A percentile compares a stretch with the other conserved stretches of the same genome.
phyloP scores from a whole-genome alignment of 2,329 filamentous ascomycete species.

The Monosporascus sp. region DNA sequence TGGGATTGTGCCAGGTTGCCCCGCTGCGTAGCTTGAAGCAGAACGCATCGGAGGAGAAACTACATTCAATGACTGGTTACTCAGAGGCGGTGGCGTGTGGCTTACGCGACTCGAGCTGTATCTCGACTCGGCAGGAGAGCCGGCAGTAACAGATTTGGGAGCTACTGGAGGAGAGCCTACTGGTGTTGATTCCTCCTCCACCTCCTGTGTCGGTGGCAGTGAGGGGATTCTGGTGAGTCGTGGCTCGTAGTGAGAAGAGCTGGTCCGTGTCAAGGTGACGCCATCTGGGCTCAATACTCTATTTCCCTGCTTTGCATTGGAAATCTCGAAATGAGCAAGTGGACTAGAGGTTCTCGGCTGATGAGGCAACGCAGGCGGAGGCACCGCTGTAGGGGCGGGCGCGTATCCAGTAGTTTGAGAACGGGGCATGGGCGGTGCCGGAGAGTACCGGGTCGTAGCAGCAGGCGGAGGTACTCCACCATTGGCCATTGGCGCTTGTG shows the following conservation, averaged over 20 bases:
- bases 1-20: constrained; percentile 23
- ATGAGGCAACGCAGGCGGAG: constrained; percentile 47
- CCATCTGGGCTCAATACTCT: constrained; percentile 30
- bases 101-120: constrained; percentile 34
- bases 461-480: constrained; percentile 31
- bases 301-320: constrained; percentile 32
- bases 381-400: constrained; percentile 17
- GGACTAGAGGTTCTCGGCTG: constrained; percentile 62
- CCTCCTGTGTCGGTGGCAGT: constrained; percentile 56
- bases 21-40: constrained; percentile 45
- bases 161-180: constrained; percentile 18
- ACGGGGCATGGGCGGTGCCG: constrained; percentile 35
- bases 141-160: constrained; percentile 15
- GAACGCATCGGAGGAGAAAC: constrained; percentile 53
- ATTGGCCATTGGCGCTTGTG: constrained; percentile 33
- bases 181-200: constrained; percentile 50
- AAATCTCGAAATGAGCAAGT: constrained; percentile 57
- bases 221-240: constrained; percentile 50
- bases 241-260: constrained; percentile 48
- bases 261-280: constrained; percentile 41
- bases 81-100: constrained; percentile 46
- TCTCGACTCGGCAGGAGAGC: constrained; percentile 25
- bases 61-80: constrained; percentile 32
- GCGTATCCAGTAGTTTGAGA: constrained; percentile 35
- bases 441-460: constrained; percentile 50